Percentiles rank a stretch among this genome's conserved stretches.
Evolutionary conservation across 2,329 filamentous ascomycete species (phyloP).

Genomic region (Pseudomassariella vexata): DNA sequence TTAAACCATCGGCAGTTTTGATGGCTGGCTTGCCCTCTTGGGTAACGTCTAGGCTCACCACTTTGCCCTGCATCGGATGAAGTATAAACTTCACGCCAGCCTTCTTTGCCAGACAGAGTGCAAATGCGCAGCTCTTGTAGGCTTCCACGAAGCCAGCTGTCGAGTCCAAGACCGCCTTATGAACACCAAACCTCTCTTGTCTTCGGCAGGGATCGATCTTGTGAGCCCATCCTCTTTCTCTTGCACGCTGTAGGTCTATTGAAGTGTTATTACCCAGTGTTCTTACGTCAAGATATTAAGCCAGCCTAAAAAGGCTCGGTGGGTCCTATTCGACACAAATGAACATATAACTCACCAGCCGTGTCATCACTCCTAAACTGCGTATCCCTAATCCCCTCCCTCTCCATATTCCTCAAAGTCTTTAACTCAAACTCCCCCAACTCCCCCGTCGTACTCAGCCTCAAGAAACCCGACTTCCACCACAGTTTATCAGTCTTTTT

Average conservation of each 20-base stretch:
- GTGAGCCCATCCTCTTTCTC: too few species aligned
- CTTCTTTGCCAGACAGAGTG: constrained; percentile 32
- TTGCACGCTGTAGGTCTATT: too few species aligned
- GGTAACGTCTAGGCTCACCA: too few species aligned
- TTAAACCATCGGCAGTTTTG: constrained; percentile 13
- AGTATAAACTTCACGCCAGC: constrained; percentile 37
- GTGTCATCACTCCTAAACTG: constrained; percentile 19
- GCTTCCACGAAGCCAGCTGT: constrained; percentile 39
- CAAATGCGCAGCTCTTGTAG: constrained; percentile 39
- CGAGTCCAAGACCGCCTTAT: constrained; percentile 36
- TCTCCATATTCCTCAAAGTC: constrained; percentile 18
- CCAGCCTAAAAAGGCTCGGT: too few species aligned
- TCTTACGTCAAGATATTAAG: too few species aligned
- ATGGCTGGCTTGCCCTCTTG: too few species aligned
- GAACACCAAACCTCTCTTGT: constrained; percentile 17
- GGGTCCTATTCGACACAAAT: too few species aligned
- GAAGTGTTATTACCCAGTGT: too few species aligned
- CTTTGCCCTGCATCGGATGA: too few species aligned
- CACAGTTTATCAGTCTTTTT: too few species aligned
- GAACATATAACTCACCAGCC: constrained; percentile 18
- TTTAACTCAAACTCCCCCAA: constrained; percentile 15
- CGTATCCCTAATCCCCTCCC: constrained; percentile 16
- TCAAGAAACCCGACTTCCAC: constrained; percentile 19
- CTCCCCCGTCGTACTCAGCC: constrained; percentile 15
- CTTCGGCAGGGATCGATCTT: constrained; percentile 32